Evolutionary conservation across 805 yeast genomes (phyloP).

Genomic region (Candida nitratophila): DNA sequence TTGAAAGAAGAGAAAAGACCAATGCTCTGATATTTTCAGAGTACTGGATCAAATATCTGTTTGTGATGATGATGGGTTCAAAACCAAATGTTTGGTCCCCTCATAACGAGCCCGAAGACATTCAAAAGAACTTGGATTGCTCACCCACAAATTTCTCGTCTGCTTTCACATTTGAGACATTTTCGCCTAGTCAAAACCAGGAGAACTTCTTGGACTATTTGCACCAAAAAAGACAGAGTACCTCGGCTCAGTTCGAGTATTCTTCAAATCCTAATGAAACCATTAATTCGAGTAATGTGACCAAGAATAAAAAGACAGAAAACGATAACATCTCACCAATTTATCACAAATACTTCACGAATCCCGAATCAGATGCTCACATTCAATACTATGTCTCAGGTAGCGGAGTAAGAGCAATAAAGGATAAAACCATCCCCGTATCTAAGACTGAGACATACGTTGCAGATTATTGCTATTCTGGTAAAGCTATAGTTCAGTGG

Average conservation of each 20-base stretch:
- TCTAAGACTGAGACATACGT: constrained; percentile 19
- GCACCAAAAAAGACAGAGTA: constrained; percentile 11
- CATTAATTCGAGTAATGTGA: too few relatives aligned
- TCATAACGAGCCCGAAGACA: constrained; percentile 39
- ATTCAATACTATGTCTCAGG: constrained; percentile 68
- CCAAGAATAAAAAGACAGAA: neutral
- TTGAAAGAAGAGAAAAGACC: constrained; percentile 56
- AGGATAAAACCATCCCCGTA: constrained; percentile 22
- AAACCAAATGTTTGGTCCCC: constrained; percentile 68
- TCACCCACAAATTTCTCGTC: neutral
- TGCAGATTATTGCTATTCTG: constrained; percentile 51
- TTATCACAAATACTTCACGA: constrained; percentile 70
- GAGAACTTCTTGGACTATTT: constrained; percentile 15
- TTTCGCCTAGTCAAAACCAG: constrained; percentile 3
- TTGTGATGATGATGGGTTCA: constrained; percentile 51
- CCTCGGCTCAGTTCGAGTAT: neutral
- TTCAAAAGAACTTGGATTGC: neutral
- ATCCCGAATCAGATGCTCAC: constrained; percentile 82
- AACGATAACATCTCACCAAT: constrained; percentile 44
- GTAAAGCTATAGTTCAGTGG: constrained; percentile 83
- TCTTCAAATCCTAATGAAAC: neutral
- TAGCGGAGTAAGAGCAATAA: constrained; percentile 57
- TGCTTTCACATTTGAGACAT: neutral
- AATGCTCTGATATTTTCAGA: constrained; percentile 58
- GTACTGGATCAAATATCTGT: constrained; percentile 58